Conservation (phyloP, 345 rosid species). For the Eucalyptus cloeziana region DNA sequence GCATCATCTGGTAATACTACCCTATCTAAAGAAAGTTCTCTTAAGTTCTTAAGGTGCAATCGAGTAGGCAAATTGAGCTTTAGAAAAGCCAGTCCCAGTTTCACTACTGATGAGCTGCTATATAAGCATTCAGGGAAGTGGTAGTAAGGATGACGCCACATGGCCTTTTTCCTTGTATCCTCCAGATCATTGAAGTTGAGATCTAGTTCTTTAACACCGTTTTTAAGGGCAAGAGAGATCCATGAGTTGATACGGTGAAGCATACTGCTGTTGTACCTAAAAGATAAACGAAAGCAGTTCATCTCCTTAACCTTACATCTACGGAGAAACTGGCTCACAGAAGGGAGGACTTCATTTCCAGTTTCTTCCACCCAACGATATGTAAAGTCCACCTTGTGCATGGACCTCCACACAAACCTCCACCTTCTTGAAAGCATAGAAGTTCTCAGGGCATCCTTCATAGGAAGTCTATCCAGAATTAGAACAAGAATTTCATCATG, state of each 20-base stretch:
- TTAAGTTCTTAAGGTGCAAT: background rate
- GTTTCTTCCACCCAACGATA: background rate
- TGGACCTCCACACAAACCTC: background rate
- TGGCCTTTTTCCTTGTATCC: background rate
- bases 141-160: background rate
- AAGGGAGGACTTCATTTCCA: background rate
- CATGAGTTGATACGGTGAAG: background rate
- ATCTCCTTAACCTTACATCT: background rate
- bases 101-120: background rate
- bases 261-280: background rate
- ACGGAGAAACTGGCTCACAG: background rate
- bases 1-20: background rate
- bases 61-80: background rate
- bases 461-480: background rate
- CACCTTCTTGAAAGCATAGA: background rate
- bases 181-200: background rate
- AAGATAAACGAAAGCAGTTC: background rate
- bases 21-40: background rate
- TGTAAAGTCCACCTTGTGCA: background rate
- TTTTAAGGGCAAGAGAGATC: background rate
- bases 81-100: background rate
- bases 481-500: background rate
- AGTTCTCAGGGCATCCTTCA: background rate
- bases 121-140: background rate
- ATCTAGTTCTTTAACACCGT: background rate